Conservation (phyloP, 148 eudicot genomes). For the Rhododendron ovatum region DNA sequence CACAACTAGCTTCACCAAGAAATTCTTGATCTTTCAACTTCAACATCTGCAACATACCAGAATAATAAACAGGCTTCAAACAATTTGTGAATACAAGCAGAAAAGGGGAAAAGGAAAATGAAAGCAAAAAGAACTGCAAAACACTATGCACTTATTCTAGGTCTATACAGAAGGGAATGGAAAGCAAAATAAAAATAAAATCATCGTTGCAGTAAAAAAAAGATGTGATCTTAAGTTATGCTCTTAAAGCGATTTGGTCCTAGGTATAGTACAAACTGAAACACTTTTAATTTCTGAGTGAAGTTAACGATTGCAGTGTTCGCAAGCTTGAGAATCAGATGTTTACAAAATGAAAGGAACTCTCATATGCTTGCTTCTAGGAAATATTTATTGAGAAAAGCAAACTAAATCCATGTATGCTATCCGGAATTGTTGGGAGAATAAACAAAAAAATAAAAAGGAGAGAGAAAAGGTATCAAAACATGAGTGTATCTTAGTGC, state of each 20-base stretch:
- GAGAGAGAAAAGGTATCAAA: not conserved
- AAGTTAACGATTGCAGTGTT: not conserved
- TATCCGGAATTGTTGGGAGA: not conserved
- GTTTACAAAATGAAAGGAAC: not conserved
- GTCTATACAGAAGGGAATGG: not conserved
- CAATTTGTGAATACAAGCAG: not conserved
- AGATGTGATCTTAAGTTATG: not conserved
- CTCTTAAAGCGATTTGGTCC: not conserved
- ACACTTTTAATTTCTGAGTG: not conserved
- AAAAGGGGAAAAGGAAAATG: not conserved
- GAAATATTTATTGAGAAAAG: not conserved
- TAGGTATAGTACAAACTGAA: not conserved
- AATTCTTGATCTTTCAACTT: constrained; percentile 79
- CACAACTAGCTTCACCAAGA: constrained; percentile 81
- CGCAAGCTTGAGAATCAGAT: not conserved
- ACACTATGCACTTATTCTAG: not conserved
- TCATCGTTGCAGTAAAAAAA: not conserved
- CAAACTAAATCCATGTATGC: not conserved
- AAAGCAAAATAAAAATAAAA: not conserved
- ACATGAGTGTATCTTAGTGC: not conserved
- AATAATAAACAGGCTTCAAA: not conserved
- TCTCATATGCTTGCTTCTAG: not conserved
- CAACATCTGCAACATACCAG: constrained; percentile 42
- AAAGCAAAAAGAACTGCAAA: not conserved
- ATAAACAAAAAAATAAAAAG: not conserved